Percentiles rank a stretch among this genome's conserved stretches.
phyloP scores from a whole-genome alignment of 2,329 filamentous ascomycete genomes.

The Pestalotiopsis sp. region DNA sequence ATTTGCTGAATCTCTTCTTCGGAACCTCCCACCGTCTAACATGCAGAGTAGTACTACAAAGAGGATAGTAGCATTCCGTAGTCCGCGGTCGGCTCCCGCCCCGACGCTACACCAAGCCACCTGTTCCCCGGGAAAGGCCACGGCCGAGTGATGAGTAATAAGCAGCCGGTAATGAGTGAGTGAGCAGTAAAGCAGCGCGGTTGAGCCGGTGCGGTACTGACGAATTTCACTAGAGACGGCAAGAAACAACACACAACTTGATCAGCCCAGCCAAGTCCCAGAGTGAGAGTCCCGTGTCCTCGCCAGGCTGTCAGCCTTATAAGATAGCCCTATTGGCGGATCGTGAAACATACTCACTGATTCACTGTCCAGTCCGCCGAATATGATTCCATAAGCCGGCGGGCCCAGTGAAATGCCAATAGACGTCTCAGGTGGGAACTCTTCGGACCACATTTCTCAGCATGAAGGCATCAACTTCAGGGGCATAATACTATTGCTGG shows the following conservation, averaged over 20 bases:
- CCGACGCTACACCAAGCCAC: not conserved
- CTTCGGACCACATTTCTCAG: too few species aligned
- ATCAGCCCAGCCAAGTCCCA: not conserved
- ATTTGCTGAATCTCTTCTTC: not conserved
- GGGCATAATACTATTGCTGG: too few species aligned
- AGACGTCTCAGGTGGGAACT: not conserved
- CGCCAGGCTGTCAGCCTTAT: not conserved
- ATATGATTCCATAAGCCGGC: not conserved
- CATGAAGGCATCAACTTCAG: too few species aligned
- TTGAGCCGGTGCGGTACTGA: too few species aligned
- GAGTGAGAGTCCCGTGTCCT: not conserved
- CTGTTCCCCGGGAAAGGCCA: not conserved
- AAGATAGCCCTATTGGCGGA: not conserved
- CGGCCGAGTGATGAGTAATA: not conserved
- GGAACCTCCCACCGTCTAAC: not conserved
- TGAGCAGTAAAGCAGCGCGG: not conserved
- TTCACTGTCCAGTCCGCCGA: not conserved
- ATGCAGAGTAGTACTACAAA: not conserved
- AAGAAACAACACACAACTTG: too few species aligned
- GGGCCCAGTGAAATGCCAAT: not conserved
- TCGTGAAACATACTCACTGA: not conserved
- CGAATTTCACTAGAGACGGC: too few species aligned
- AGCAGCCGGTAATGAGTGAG: not conserved
- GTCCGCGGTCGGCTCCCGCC: not conserved
- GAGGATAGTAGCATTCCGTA: not conserved